Conservation (phyloP, 805 yeast species). For the Grigorovia jiainica region DNA sequence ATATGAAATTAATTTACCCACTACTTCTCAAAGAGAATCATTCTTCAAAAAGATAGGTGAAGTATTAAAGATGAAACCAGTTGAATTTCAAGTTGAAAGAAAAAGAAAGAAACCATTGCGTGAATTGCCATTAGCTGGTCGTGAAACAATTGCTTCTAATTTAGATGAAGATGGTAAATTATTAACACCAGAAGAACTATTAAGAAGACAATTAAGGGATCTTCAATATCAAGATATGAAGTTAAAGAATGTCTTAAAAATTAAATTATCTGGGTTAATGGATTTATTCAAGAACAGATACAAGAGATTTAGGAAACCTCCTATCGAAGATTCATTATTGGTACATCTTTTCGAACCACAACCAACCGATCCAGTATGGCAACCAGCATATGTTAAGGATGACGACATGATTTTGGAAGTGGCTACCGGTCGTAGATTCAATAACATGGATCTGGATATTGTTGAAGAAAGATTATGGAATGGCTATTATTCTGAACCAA, state of each 20-base stretch:
- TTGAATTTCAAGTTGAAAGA: conserved; percentile 55
- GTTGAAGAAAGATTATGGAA: conserved; percentile 95
- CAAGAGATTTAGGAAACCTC: conserved; percentile 83
- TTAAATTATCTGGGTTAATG: conserved; percentile 80
- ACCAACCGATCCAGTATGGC: conserved; percentile 28
- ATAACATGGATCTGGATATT: conserved; percentile 88
- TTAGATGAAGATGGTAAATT: conserved; percentile 22
- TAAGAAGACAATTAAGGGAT: conserved; percentile 37
- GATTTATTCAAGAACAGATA: conserved; percentile 81
- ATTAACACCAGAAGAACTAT: conserved; percentile 26
- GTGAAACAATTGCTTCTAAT: conserved; percentile 9
- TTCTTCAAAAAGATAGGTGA: conserved; percentile 49
- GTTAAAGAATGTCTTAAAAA: conserved; percentile 73
- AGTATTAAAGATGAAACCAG: conserved; percentile 59
- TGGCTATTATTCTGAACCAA: conserved; percentile 88
- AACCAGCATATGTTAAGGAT: conserved; percentile 40
- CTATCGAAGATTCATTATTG: conserved; percentile 66
- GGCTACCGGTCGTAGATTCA: conserved; percentile 59
- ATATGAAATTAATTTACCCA: conserved; percentile 43
- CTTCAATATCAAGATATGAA: conserved; percentile 60
- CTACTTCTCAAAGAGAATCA: conserved; percentile 35
- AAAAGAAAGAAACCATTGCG: conserved; percentile 37
- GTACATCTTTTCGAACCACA: conserved; percentile 69
- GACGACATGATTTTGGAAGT: conserved; percentile 76
- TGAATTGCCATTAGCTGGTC: conserved; percentile 29